Evolutionary conservation across 352 stramenopile species (phyloP).

Genomic region (Pythium scleroteichum): DNA sequence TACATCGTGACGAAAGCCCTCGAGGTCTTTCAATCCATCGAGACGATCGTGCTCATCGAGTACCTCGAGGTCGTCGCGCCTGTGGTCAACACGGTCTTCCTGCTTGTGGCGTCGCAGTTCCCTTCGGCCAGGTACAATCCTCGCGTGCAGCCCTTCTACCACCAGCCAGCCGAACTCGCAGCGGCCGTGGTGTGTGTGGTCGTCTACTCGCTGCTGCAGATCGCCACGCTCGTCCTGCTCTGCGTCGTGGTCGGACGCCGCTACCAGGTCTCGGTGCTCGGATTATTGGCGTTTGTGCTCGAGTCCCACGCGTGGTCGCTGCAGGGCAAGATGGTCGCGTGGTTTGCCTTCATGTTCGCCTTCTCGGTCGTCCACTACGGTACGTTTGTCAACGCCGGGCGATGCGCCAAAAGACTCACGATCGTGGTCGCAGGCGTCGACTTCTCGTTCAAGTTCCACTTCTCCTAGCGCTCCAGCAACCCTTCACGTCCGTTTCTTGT

Average conservation of each 20-base stretch:
- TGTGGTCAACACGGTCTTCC: constrained; percentile 22
- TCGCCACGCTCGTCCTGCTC: constrained; percentile 2
- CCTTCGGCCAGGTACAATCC: constrained; percentile 13
- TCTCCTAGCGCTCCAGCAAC: neutral
- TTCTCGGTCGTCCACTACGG: constrained; percentile 27
- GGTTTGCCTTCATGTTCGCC: constrained; percentile 11
- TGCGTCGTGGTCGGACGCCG: constrained; percentile 1
- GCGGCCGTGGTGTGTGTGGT: neutral
- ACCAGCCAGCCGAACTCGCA: neutral
- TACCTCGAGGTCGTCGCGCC: constrained; percentile 26
- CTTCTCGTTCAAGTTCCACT: constrained; percentile 22
- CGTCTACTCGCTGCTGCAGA: constrained; percentile 18
- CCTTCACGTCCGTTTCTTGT: neutral
- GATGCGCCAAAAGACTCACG: too few species aligned
- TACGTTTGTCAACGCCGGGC: neutral
- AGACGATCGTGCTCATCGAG: constrained; percentile 30
- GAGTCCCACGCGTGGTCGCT: constrained; percentile 18
- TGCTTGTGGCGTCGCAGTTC: constrained; percentile 2
- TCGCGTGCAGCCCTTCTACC: constrained; percentile 1
- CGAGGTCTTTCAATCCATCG: constrained; percentile 6
- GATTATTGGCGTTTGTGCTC: constrained; percentile 13
- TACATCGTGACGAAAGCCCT: constrained; percentile 1
- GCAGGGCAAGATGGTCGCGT: constrained; percentile 23
- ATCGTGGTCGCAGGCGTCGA: constrained; percentile 2
- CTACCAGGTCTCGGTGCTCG: constrained; percentile 7